Base-by-base conservation (phyloP, 192 early-diverging fungal species). In the Phlyctochytrium planicorne region DNA sequence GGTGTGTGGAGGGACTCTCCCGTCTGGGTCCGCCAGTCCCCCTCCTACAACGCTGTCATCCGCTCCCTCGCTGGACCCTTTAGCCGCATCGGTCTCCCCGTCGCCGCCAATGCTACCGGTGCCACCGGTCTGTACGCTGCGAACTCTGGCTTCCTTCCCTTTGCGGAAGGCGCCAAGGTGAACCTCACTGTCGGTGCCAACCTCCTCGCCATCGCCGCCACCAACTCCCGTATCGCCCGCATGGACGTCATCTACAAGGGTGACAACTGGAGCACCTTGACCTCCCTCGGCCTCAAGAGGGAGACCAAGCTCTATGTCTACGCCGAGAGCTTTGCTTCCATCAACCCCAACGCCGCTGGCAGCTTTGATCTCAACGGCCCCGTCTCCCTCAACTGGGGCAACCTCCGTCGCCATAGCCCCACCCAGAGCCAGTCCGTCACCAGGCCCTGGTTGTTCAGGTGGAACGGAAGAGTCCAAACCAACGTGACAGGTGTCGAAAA, bases 211-310 rank as follows among this genome's bases (percentile, higher is more conserved):
- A 20, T 14, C 27, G 55, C 55, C 12, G 16, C 55, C 25, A 29
- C 27, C 55, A 57, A 12, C 10, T 57, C 55, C 12, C 55, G 55
- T 29, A 12, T 14, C 25, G 55, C 55, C 4, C 27, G 16, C 55
- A 27, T 57, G 14, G 55, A 57, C 12, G 55, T 25, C 27, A 57
- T 57, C 55, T 57, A 25, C 55, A 29, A 14, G 20, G 55, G 55
- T 27, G 10, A 14, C 12, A 27, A 57, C 12, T 25, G 27, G 55
- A 25, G 20, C 55, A 57, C 6, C 12, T 27, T 57, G 12, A 20
- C 55, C 12, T 57, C 55, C 12, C 55, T 57, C 12, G 55, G 55
- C 55, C 6, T 25, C 55, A 29, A 25, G 20, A 6, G 20, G 12
- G 55, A 14, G 20, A 14, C 27, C 55, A 12, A 25, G 12, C 55